phyloP scores from a whole-genome alignment of 257 asterid species.

The Solanum okadae region DNA sequence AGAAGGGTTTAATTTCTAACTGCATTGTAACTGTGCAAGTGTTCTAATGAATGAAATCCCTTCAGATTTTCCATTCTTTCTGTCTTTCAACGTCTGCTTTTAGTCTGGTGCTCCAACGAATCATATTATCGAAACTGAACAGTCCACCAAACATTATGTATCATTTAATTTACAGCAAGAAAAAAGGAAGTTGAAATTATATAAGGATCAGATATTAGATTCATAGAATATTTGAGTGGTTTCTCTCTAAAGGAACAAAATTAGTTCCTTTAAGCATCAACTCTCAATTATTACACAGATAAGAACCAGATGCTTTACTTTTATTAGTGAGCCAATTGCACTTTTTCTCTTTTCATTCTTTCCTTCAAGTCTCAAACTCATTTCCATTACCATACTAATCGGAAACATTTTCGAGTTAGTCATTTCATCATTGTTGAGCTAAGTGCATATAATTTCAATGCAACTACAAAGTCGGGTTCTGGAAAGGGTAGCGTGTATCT shows the following conservation, averaged over 20 bases:
- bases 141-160: not conserved
- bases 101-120: not conserved
- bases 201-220: constrained; percentile 16
- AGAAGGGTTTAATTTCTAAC: constrained; percentile 7
- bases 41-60: constrained; percentile 17
- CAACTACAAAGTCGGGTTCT: not conserved
- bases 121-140: not conserved
- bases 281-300: constrained; percentile 26
- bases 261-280: constrained; percentile 21
- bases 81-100: not conserved
- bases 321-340: constrained; percentile 11
- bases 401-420: not conserved
- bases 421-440: not conserved
- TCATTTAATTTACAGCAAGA: not conserved
- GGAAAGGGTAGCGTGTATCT: not conserved
- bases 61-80: not conserved
- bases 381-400: not conserved
- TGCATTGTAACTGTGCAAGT: not conserved
- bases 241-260: constrained; percentile 1
- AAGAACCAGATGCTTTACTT: constrained; percentile 50
- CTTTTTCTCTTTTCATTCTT: constrained; percentile 6
- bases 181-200: not conserved
- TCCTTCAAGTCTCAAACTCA: not conserved
- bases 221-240: constrained; percentile 14
- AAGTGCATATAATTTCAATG: not conserved